Percentiles rank a stretch among this genome's conserved stretches.
phyloP scores from a whole-genome alignment of 768 basidiomycete species.

The Mycena pura region DNA sequence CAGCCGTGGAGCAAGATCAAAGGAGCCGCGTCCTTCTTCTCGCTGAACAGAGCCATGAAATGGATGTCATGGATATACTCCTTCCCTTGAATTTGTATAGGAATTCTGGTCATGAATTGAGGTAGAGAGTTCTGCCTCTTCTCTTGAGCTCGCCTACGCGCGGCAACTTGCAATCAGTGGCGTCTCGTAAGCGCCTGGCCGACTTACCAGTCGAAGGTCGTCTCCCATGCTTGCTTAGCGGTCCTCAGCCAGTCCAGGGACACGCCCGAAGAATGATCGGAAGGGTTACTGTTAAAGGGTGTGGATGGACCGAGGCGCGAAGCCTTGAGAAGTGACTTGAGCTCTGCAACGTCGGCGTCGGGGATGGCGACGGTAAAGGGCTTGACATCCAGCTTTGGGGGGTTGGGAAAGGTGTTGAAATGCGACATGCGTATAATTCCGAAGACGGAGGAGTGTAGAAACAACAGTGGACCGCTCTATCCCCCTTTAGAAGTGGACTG shows the following conservation, averaged over 20 bases:
- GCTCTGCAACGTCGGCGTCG: too few species aligned
- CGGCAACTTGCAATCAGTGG: too few species aligned
- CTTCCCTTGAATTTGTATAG: too few species aligned
- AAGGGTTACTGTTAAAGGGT: background rate
- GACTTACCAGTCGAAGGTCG: slow-evolving; percentile 8
- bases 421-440: too few species aligned
- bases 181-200: too few species aligned
- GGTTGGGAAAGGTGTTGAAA: too few species aligned
- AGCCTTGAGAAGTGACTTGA: background rate
- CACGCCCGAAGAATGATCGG: background rate
- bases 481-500: too few species aligned
- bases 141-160: background rate
- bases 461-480: too few species aligned
- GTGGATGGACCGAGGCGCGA: background rate
- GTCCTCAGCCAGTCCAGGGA: background rate
- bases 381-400: too few species aligned
- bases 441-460: too few species aligned
- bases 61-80: slow-evolving; percentile 3
- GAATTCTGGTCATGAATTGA: background rate
- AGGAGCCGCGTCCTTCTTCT: slow-evolving; percentile 21
- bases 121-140: background rate
- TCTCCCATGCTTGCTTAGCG: slow-evolving; percentile 3
- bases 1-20: slow-evolving; percentile 22
- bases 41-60: slow-evolving; percentile 21
- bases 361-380: too few species aligned